phyloP scores from a whole-genome alignment of 1,139 yeast species.

The Suhomyces kunorum region DNA sequence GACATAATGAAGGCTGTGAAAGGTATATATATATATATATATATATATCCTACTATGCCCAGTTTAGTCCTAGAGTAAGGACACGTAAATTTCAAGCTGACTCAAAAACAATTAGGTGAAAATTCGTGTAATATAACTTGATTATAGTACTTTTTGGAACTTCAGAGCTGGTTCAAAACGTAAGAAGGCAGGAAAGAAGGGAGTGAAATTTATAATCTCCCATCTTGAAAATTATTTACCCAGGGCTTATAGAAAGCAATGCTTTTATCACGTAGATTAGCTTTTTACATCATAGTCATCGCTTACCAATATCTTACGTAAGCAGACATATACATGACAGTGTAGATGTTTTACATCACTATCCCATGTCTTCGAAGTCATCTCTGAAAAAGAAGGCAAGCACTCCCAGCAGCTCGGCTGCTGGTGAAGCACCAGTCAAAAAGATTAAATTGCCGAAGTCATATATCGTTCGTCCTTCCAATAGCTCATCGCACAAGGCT shows the following conservation, averaged over 20 bases:
- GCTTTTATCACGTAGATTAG: too few relatives aligned
- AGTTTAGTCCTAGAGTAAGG: neutral
- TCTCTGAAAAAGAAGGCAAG: conserved; percentile 29
- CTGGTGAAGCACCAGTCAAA: conserved; percentile 27
- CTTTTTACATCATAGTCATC: conserved; percentile 2
- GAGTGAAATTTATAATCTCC: too few relatives aligned
- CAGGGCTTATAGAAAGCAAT: too few relatives aligned
- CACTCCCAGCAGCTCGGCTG: conserved; percentile 18
- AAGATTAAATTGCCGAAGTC: conserved; percentile 49
- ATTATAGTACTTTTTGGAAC: too few relatives aligned
- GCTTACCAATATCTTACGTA: neutral
- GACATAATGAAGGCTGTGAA: too few relatives aligned
- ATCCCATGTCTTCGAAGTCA: conserved; percentile 33
- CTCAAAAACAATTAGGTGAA: too few relatives aligned
- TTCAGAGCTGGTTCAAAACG: too few relatives aligned
- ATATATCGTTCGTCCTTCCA: conserved; percentile 62
- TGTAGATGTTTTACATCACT: neutral
- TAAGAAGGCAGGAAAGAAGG: too few relatives aligned
- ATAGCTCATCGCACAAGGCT: conserved; percentile 28
- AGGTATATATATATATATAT: too few relatives aligned
- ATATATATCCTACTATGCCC: neutral
- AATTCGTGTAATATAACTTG: too few relatives aligned
- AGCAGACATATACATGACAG: neutral
- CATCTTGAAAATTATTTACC: too few relatives aligned
- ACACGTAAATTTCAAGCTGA: too few relatives aligned